Evolutionary conservation across 257 asterid genomes (phyloP).

Genomic region (Thymus quinquecostatus): DNA sequence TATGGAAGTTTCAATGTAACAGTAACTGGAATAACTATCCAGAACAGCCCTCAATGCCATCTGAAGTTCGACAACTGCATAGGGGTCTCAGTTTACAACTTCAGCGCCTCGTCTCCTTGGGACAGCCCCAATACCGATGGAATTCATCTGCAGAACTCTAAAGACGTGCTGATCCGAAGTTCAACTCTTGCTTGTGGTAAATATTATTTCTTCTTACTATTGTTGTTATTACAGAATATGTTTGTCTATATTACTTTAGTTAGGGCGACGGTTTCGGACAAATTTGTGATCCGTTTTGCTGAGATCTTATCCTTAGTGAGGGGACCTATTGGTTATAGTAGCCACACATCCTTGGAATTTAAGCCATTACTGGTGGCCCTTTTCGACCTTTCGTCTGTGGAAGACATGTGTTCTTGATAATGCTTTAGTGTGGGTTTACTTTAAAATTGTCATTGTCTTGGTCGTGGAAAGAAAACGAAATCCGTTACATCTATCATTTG

Average conservation of each 20-base stretch:
- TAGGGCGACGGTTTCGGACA: slow-evolving; percentile 26
- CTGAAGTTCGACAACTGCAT: slow-evolving; percentile 82
- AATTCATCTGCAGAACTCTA: slow-evolving; percentile 94
- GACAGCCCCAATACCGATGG: slow-evolving; percentile 97
- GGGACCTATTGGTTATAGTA: slow-evolving; percentile 27
- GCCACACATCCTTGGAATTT: slow-evolving; percentile 33
- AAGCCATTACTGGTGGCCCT: slow-evolving; percentile 25
- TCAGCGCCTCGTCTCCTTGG: slow-evolving; percentile 74
- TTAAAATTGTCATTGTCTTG: slow-evolving; percentile 34
- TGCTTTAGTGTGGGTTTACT: slow-evolving; percentile 28
- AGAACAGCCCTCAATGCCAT: slow-evolving; percentile 86
- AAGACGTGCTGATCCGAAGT: slow-evolving; percentile 73
- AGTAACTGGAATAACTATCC: slow-evolving; percentile 83
- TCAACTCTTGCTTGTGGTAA: slow-evolving; percentile 77
- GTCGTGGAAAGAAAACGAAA: not conserved
- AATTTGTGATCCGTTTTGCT: slow-evolving; percentile 33
- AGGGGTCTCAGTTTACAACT: slow-evolving; percentile 76
- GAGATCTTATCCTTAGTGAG: slow-evolving; percentile 40
- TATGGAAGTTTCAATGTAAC: slow-evolving; percentile 88
- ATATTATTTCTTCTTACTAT: not conserved
- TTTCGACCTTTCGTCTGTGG: slow-evolving; percentile 34
- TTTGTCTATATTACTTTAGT: not conserved
- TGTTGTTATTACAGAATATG: slow-evolving; percentile 6
- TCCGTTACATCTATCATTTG: not conserved
- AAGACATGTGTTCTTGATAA: slow-evolving; percentile 34